Base-by-base conservation (phyloP, 2,329 filamentous ascomycete genomes). In the Cordyceps pruinosa region DNA sequence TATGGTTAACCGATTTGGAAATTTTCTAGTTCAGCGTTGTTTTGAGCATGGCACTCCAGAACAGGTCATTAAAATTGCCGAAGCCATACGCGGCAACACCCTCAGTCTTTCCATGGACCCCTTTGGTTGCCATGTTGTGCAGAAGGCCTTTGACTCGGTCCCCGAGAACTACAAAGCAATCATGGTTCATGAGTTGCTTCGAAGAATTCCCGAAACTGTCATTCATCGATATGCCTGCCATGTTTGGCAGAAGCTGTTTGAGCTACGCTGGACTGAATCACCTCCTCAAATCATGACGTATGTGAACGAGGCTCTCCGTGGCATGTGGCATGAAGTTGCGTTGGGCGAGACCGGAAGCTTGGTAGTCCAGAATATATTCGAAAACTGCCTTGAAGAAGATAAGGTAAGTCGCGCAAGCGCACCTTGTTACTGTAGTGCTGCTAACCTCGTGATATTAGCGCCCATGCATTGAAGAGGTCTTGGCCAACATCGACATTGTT, bases 171-270 rank as follows among this genome's bases (percentile, higher is more conserved):
- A 97, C 80, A 99, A 99, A 75, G 90, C 91, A 13, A 87, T 94
- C 69, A 97, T 99, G 92, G 94, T 99, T n/a, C 90, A 96, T 69
- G 94, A 99, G 70, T 81, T 99, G 26, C 84, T 99, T 58, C 90
- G 91, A 60, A 87, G 91, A 56, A 99, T 99, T 62, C 94, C 93
- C 0, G 93, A 99, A 73, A 99, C 94, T 2, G 92, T 99, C 62
- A 94, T 99, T 68, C 95, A 99, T 74, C 89, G 95, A 64, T 99
- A 99, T 74, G 94, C 94, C 59, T 99, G 94, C 68, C 94, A 99
- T 72, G 94, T 99, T 61, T 99, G 94, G 94, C 94, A 99, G 77
- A 99, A 99, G 78, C 83, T 99, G 28, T 99, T 99, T 70, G 94
- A 99, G 73, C 83, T 99, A 64, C 88, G 94, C 67, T 99, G 94